Evolutionary conservation across 2,329 filamentous ascomycete genomes (phyloP).

Genomic region (Colletotrichum costaricense): DNA sequence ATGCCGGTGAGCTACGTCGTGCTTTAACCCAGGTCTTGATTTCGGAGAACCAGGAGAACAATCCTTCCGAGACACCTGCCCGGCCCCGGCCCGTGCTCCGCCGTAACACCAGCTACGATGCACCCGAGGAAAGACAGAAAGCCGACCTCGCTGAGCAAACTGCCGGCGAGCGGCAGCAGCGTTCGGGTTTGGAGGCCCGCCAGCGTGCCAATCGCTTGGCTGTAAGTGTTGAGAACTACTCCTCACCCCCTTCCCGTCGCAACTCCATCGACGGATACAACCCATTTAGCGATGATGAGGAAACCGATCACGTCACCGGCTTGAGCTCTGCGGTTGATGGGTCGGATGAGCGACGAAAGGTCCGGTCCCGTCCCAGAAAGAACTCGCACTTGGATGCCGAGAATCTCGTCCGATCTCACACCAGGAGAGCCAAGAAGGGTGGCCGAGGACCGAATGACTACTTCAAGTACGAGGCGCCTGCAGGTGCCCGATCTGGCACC

Average conservation of each 20-base stretch:
- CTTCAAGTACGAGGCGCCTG: slow-evolving; percentile 42
- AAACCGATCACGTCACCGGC: background rate
- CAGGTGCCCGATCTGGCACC: slow-evolving; percentile 47
- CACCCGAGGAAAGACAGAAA: slow-evolving; percentile 51
- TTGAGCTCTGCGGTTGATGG: slow-evolving; percentile 17
- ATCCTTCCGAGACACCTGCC: slow-evolving; percentile 31
- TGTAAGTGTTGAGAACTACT: slow-evolving; percentile 52
- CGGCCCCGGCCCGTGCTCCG: slow-evolving; percentile 51
- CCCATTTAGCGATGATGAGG: slow-evolving; percentile 30
- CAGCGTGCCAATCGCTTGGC: slow-evolving; percentile 52
- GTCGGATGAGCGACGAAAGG: background rate
- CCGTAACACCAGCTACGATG: slow-evolving; percentile 57
- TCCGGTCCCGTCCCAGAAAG: slow-evolving; percentile 29
- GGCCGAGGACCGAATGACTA: slow-evolving; percentile 38
- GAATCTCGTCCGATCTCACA: slow-evolving; percentile 49
- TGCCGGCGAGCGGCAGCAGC: slow-evolving; percentile 50
- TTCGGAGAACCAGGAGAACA: slow-evolving; percentile 40
- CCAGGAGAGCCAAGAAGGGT: slow-evolving; percentile 41
- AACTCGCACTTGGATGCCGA: slow-evolving; percentile 43
- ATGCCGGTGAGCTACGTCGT: slow-evolving; percentile 50
- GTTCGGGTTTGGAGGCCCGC: slow-evolving; percentile 53
- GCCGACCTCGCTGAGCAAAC: slow-evolving; percentile 52
- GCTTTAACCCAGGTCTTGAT: slow-evolving; percentile 53
- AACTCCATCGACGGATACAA: slow-evolving; percentile 21
- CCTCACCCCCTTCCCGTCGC: slow-evolving; percentile 41